A percentile compares a stretch with the other conserved stretches of the same genome.
Conservation (phyloP, 164 flowering plant species). For the Paratinospora sagittata region DNA sequence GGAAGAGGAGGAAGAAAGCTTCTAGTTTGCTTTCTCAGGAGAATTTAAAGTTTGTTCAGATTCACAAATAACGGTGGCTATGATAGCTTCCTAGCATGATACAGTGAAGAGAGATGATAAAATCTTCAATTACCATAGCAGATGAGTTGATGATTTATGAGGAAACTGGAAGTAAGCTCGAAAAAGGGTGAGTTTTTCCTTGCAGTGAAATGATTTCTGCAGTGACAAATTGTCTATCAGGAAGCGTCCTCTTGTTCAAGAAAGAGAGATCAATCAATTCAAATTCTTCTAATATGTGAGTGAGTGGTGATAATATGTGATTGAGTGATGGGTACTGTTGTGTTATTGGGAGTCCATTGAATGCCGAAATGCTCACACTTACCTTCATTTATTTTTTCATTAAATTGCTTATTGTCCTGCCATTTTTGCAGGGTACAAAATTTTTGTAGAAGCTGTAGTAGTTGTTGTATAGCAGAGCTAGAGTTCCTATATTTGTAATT, state of each 20-base stretch:
- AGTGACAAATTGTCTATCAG: neutral
- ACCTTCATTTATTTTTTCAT: neutral
- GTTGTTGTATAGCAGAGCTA: no score
- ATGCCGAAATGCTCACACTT: neutral
- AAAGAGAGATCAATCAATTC: neutral
- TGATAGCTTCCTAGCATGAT: neutral
- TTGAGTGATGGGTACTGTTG: neutral
- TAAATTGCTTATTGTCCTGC: neutral
- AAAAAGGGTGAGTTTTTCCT: neutral
- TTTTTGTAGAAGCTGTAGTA: neutral
- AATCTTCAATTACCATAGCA: no score
- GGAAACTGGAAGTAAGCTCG: no score
- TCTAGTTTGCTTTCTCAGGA: neutral
- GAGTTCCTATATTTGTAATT: no score
- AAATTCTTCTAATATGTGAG: neutral
- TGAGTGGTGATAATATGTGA: neutral
- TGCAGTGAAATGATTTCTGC: neutral
- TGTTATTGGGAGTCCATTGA: neutral
- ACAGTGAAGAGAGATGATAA: neutral
- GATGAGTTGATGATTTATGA: no score
- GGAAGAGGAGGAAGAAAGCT: conserved; percentile 13
- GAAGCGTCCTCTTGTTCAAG: neutral
- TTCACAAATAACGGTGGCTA: neutral
- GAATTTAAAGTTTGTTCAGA: neutral
- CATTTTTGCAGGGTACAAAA: neutral